These are phyloP conservation scores for Nicotiana obtusifolia DNA, from an alignment of 257 asterid genomes.

Conservation along the genomic window DNA sequence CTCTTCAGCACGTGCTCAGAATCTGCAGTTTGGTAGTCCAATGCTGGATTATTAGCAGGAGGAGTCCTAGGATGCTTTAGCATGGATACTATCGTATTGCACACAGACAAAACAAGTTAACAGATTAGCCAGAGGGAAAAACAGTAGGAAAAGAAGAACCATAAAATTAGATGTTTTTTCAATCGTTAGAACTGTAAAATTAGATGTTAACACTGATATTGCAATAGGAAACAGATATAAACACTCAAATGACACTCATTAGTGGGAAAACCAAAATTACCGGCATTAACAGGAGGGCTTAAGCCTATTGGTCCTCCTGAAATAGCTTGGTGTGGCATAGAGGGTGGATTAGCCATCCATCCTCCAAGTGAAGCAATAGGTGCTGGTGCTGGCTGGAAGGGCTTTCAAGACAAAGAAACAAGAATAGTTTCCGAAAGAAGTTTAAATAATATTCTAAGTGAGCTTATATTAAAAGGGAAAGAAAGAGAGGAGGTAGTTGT, in stretches of 20 bases:
- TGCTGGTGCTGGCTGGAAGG: slow-evolving; percentile 39
- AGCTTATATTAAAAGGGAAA: not conserved
- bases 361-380: slow-evolving; percentile 41
- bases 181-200: not conserved
- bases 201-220: not conserved
- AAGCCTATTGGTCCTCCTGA: slow-evolving; percentile 41
- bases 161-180: not conserved
- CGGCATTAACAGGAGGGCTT: slow-evolving; percentile 39
- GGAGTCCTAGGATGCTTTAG: slow-evolving; percentile 53
- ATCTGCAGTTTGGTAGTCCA: slow-evolving; percentile 50
- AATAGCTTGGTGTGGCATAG: slow-evolving; percentile 37
- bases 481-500: not conserved
- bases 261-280: slow-evolving; percentile 18
- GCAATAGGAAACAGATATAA: not conserved
- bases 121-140: slow-evolving; percentile 17
- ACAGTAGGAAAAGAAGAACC: not conserved
- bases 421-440: not conserved
- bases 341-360: slow-evolving; percentile 43
- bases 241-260: slow-evolving; percentile 4
- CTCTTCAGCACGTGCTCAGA: slow-evolving; percentile 43
- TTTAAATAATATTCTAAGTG: not conserved
- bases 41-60: slow-evolving; percentile 45
- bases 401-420: slow-evolving; percentile 13
- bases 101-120: slow-evolving; percentile 7
- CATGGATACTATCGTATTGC: slow-evolving; percentile 30